These are phyloP conservation scores for Aquilaria yunnanensis DNA, from an alignment of 345 rosid species.

Conservation along the genomic window DNA sequence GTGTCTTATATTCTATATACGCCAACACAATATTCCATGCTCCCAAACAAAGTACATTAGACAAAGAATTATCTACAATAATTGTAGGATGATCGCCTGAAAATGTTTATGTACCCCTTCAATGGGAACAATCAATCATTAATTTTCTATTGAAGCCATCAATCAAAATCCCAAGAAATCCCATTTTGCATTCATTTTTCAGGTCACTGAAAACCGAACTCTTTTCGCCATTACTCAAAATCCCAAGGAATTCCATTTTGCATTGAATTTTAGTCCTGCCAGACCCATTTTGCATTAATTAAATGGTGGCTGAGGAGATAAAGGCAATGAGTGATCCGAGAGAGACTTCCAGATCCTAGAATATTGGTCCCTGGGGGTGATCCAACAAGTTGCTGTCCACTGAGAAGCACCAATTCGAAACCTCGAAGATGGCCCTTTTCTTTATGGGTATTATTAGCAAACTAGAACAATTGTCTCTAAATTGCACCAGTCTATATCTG, in stretches of 20 bases:
- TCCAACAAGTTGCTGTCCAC: conserved; percentile 16
- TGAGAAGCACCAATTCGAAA: no score
- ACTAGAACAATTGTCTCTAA: no score
- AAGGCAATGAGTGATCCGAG: conserved; percentile 22
- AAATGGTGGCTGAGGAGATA: background rate
- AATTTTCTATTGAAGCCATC: no score
- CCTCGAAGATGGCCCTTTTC: no score
- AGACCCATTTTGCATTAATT: no score
- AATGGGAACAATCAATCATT: background rate
- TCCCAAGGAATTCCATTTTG: conserved; percentile 1
- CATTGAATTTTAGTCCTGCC: background rate
- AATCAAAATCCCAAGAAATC: background rate
- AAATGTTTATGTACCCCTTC: conserved; percentile 2
- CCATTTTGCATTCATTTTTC: background rate
- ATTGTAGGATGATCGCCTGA: conserved; percentile 11
- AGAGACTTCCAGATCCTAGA: conserved; percentile 19
- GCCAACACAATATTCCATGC: background rate
- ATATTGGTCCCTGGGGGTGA: conserved; percentile 15
- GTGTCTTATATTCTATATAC: no score
- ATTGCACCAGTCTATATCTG: no score
- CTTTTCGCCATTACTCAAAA: conserved; percentile 1
- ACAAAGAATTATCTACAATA: background rate
- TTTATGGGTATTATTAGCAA: no score
- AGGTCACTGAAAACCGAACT: no score
- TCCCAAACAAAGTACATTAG: background rate